phyloP scores from a whole-genome alignment of 164 flowering plant genomes.

The Echeveria elegans region DNA sequence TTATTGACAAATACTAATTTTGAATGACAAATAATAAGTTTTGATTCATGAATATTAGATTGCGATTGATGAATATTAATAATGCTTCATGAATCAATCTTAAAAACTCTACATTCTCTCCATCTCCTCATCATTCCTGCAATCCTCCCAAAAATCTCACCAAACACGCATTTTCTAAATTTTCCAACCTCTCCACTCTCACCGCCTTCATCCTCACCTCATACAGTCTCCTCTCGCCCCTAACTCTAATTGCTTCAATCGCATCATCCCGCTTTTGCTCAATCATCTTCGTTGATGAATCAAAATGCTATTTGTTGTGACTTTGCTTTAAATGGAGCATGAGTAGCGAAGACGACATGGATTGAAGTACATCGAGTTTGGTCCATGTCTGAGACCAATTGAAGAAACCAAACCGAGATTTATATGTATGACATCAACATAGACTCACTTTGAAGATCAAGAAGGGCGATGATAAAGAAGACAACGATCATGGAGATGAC shows the following conservation, averaged over 20 bases:
- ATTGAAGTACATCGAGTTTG: neutral
- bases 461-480: no score
- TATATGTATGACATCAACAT: no score
- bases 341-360: no score
- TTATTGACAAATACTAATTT: no score
- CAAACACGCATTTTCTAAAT: neutral
- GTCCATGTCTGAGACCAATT: no score
- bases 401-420: no score
- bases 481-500: no score
- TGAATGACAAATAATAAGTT: no score
- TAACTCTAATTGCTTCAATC: constrained; percentile 3
- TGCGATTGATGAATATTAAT: no score
- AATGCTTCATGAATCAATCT: no score
- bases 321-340: constrained; percentile 15
- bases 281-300: neutral
- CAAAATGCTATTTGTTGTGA: constrained; percentile 14
- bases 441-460: no score
- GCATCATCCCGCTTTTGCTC: neutral
- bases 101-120: constrained; percentile 1
- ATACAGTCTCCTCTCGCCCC: neutral
- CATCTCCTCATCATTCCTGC: constrained; percentile 9
- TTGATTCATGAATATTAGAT: no score
- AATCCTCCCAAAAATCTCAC: neutral
- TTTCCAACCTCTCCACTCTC: neutral
- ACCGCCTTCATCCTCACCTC: constrained; percentile 1